Evolutionary conservation across 1,284 basidiomycete species (phyloP).

Genomic region (Phylloboletellus chloephorus): DNA sequence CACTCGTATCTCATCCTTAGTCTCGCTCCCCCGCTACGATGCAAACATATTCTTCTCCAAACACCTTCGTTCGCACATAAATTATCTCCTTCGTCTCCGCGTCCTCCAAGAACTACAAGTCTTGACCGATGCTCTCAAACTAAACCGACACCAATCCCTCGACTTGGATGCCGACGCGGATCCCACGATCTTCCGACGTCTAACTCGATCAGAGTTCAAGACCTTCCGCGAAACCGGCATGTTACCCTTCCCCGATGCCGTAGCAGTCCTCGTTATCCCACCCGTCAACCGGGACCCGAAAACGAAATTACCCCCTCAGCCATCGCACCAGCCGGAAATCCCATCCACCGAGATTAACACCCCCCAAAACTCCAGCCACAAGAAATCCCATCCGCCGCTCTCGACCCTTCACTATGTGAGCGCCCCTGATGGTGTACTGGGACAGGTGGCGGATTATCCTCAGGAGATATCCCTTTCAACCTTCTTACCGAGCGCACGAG

Average conservation of each 20-base stretch:
- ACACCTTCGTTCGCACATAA: slow-evolving; percentile 48
- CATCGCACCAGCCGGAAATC: slow-evolving; percentile 31
- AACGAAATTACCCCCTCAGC: slow-evolving; percentile 44
- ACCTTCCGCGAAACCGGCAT: slow-evolving; percentile 42
- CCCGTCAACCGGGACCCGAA: slow-evolving; percentile 53
- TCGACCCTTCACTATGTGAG: slow-evolving; percentile 31
- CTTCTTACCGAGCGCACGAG: slow-evolving; percentile 37
- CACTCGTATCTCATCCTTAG: slow-evolving; percentile 16
- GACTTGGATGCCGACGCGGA: slow-evolving; percentile 12
- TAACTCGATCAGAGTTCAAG: slow-evolving; percentile 57
- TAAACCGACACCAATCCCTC: neutral
- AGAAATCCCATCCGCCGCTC: slow-evolving; percentile 35
- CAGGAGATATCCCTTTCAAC: slow-evolving; percentile 16
- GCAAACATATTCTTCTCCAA: slow-evolving; percentile 33
- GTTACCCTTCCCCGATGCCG: slow-evolving; percentile 48
- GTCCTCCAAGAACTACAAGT: slow-evolving; percentile 69
- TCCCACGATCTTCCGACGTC: slow-evolving; percentile 46
- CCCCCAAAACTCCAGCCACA: neutral
- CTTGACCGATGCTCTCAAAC: slow-evolving; percentile 33
- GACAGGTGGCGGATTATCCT: slow-evolving; percentile 7
- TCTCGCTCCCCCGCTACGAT: slow-evolving; percentile 30
- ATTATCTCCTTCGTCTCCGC: slow-evolving; percentile 61
- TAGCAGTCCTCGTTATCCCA: slow-evolving; percentile 66
- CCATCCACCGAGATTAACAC: slow-evolving; percentile 13
- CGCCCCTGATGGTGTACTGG: neutral